Base-by-base conservation (phyloP, 129 eudicot species). In the Pulicaria dysenterica region DNA sequence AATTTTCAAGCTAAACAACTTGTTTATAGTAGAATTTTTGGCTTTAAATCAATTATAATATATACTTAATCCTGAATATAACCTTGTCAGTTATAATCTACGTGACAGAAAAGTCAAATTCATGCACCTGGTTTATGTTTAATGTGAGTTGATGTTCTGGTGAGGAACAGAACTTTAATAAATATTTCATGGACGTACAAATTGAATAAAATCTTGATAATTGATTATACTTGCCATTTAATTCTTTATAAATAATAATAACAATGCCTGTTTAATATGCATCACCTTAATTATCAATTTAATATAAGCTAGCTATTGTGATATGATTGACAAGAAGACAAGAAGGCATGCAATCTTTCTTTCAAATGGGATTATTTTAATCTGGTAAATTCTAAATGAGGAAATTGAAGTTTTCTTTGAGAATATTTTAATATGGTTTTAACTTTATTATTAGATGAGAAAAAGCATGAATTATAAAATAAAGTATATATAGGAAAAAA, bases 131-230 rank as follows among this genome's bases (percentile, higher is more conserved):
- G 42, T 39, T 37, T 51, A 37, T 24, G 51, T 61, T 73, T 60
- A 73, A 49, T 61, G 59, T 48, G 77, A 73, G 69, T 73, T 61
- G 77, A 73, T 46, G 61, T 60, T 60, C 61, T 61, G 77, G 69
- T 73, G 47, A 61, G 67, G 19, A 38, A 44, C 67, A 71, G 44
- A 49, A 59, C 4, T 12, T 31, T 56, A 42, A 71, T 45, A 44
- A 57, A 71, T 24, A 73, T 60, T 39, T 16, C 49, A 66, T 37
- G 16, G 43, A 36, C 64, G 51, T 47, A 64, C 73, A 56, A 48
- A 36, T 49, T 38, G 66, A 54, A 43, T 14, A 47, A 55, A 43
- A 66, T 36, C 59, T 44, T 43, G 67, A 53, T 42, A 12, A 11
- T 38, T 51, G 7, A 68, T 4, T 41, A 64, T n/a, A 51, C 8